Percentiles rank a stretch among this genome's conserved stretches.
Conservation (phyloP, 2,329 filamentous ascomycete species). For the Colletotrichum lini region DNA sequence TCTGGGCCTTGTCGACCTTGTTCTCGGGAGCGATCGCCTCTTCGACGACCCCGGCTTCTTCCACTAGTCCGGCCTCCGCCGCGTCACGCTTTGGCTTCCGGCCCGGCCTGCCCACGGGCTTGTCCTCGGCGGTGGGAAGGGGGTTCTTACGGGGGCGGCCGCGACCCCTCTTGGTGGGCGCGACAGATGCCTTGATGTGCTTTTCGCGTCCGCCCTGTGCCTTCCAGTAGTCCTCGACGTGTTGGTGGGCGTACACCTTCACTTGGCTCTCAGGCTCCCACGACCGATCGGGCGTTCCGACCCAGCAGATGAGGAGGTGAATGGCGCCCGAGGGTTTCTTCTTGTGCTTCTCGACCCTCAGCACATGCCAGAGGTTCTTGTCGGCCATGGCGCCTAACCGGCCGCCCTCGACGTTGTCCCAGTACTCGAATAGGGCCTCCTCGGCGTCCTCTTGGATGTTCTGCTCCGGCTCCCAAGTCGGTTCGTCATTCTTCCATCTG, state of each 20-base stretch:
- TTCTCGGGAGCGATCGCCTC: neutral
- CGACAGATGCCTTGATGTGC: slow-evolving; percentile 36
- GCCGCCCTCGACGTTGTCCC: slow-evolving; percentile 42
- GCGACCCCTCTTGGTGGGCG: slow-evolving; percentile 21
- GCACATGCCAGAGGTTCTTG: slow-evolving; percentile 42
- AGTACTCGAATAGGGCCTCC: slow-evolving; percentile 47
- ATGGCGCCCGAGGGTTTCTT: slow-evolving; percentile 31
- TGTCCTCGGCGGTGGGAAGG: neutral
- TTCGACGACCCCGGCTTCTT: neutral
- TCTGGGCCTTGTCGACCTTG: neutral
- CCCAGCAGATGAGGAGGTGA: slow-evolving; percentile 30
- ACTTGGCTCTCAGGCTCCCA: slow-evolving; percentile 43
- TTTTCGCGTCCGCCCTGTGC: slow-evolving; percentile 49
- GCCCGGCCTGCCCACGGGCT: neutral
- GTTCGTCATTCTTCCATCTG: slow-evolving; percentile 49
- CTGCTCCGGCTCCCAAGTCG: slow-evolving; percentile 52
- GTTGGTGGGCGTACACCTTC: slow-evolving; percentile 15
- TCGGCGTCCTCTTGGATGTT: slow-evolving; percentile 53
- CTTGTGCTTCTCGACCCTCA: slow-evolving; percentile 40
- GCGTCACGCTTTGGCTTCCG: slow-evolving; percentile 17
- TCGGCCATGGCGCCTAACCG: slow-evolving; percentile 37
- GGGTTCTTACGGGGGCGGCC: slow-evolving; percentile 33
- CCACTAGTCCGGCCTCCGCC: neutral
- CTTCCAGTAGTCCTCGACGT: slow-evolving; percentile 50
- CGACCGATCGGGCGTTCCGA: slow-evolving; percentile 36